phyloP scores from a whole-genome alignment of 2,329 filamentous ascomycete genomes.

The Penicillium sp. region DNA sequence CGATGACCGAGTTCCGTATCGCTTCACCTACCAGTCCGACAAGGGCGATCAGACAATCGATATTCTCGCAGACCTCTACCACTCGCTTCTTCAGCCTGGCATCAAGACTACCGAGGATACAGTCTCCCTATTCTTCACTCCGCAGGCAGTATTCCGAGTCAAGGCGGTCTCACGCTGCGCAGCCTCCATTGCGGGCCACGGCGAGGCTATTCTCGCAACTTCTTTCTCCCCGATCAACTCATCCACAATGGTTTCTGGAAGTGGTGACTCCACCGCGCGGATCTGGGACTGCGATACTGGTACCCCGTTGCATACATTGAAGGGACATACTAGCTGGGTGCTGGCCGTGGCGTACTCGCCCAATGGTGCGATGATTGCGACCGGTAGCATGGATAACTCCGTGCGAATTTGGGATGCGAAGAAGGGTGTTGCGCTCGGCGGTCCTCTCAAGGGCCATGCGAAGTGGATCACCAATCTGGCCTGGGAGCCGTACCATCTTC shows the following conservation, averaged over 20 bases:
- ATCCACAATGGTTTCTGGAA: conserved; percentile 77
- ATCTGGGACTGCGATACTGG: conserved; percentile 96
- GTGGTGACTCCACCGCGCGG: conserved; percentile 84
- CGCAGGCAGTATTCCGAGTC: conserved; percentile 91
- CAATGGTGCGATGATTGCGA: conserved; percentile 76
- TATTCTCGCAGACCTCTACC: conserved; percentile 49
- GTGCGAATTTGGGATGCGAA: conserved; percentile 86
- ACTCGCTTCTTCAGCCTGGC: conserved; percentile 51
- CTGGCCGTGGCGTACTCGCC: conserved; percentile 83
- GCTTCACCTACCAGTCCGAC: conserved; percentile 59
- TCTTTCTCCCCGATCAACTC: conserved; percentile 81
- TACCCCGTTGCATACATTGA: conserved; percentile 79
- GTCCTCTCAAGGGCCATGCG: conserved; percentile 75
- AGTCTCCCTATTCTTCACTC: conserved; percentile 64
- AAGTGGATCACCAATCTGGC: conserved; percentile 86
- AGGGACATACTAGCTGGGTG: conserved; percentile 88
- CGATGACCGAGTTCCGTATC: conserved; percentile 63
- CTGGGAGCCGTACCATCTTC: conserved; percentile 92
- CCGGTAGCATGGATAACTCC: conserved; percentile 88
- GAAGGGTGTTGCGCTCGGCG: conserved; percentile 71
- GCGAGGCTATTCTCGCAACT: conserved; percentile 81
- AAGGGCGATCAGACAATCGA: conserved; percentile 42
- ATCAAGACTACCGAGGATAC: conserved; percentile 60
- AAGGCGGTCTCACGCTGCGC: conserved; percentile 88
- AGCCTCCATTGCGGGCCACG: conserved; percentile 84